A percentile compares a stretch with the other conserved stretches of the same genome.
Evolutionary conservation across 164 flowering plant species (phyloP).

Genomic region (Umbilicus rupestris): DNA sequence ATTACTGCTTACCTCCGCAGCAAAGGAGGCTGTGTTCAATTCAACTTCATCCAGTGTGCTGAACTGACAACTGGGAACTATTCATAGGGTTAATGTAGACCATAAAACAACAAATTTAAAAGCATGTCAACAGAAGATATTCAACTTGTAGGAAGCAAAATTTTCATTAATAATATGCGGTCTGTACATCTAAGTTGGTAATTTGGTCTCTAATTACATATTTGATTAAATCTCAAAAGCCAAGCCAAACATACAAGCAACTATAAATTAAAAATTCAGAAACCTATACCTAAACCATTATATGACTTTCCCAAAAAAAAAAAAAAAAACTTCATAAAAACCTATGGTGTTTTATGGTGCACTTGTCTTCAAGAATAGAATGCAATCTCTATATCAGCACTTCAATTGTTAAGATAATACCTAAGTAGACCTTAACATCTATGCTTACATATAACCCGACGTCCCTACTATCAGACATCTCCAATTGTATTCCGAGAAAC

Average conservation of each 20-base stretch:
- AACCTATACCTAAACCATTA: background rate
- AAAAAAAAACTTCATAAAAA: too few species aligned
- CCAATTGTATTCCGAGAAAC: background rate
- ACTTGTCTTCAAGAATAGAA: too few species aligned
- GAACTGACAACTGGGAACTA: background rate
- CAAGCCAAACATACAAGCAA: background rate
- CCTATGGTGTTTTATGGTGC: too few species aligned
- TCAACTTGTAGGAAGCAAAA: background rate
- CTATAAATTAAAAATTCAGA: background rate
- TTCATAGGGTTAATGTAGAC: background rate
- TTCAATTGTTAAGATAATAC: background rate
- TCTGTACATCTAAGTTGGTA: background rate
- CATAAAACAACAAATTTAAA: background rate
- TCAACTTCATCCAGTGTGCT: background rate
- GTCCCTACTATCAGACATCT: background rate
- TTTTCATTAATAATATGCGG: background rate
- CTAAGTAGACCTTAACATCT: background rate
- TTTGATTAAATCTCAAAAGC: background rate
- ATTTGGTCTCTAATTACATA: background rate
- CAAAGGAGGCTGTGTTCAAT: background rate
- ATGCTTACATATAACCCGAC: background rate
- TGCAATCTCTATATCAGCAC: background rate
- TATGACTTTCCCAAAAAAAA: background rate
- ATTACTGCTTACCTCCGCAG: background rate
- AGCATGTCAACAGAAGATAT: background rate